Base-by-base conservation (phyloP, 2,329 filamentous ascomycete species). In the Karstenula rhodostoma region DNA sequence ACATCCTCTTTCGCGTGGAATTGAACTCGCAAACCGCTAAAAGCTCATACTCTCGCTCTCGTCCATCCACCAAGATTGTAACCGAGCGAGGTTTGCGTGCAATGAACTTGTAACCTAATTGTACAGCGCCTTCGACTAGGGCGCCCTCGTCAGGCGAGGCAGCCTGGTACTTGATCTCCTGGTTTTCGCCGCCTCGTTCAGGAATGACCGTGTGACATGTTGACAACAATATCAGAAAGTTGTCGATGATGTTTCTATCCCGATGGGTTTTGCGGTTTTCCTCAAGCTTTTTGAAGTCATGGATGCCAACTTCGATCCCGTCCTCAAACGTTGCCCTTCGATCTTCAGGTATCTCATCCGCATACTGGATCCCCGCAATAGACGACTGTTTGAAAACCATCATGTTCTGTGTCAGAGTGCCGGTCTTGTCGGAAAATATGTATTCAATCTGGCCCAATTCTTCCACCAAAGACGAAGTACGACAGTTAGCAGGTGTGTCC, bases 11-110 rank as follows among this genome's bases (percentile, higher is more conserved):
- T 71, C 95, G 86, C 9, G 93, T 95, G 1, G 95, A 98, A 80
- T 99, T 99, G 84, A 99, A 99, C 78, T 99, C 95, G 77, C 94
- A 97, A n/a, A 99, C 94, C 2, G 94, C 94, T 60, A 99, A 82
- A 42, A 99, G 84, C 76, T 97, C 92, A 75, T 95, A 99, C 76
- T 97, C 91, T 46, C 86, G 84, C 66, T 92, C 86, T 68, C 64
- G 66, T 0, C 91, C 93, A 42, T 86, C 86, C 1, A 90, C 89
- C 58, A 90, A 86, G 68, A 98, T 94, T 43, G 94, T 90, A 32
- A 99, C 95, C 5, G 92, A 87, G 60, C 89, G 88, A 32, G 95
- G 96, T 80, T 95, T 97, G 71, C 96, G 89, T 54, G 95, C 94
- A 53, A 90, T 88, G 76, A 99, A 99, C 58, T 87, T 89, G 82